Percentiles rank a stretch among this genome's conserved stretches.
phyloP scores from a whole-genome alignment of 495 filamentous ascomycete genomes.

The Aspergillus biplanus region DNA sequence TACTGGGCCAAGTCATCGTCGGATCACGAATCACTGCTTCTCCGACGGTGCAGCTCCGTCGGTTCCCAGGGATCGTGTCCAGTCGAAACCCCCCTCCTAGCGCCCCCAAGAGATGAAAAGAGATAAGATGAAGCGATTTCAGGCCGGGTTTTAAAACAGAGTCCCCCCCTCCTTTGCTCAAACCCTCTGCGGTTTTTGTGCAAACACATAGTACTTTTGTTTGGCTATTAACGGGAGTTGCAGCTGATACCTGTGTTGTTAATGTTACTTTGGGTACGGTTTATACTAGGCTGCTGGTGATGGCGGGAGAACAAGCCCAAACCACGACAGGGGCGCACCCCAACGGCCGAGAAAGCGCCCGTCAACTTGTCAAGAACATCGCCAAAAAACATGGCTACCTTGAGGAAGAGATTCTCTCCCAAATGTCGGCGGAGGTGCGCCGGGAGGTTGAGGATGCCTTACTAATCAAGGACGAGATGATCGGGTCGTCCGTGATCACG shows the following conservation, averaged over 20 bases:
- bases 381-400: constrained; percentile 32
- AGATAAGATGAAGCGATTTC: not conserved
- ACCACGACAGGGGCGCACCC: not conserved
- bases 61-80: not conserved
- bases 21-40: not conserved
- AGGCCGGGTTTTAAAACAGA: not conserved
- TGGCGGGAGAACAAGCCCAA: not conserved
- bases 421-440: constrained; percentile 28
- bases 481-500: constrained; percentile 37
- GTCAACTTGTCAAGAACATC: constrained; percentile 29
- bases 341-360: constrained; percentile 10
- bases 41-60: not conserved
- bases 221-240: not conserved
- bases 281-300: not conserved
- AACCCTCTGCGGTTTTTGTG: not conserved
- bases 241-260: not conserved
- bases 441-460: constrained; percentile 33
- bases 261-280: not conserved
- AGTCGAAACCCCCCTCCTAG: not conserved
- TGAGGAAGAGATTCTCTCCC: constrained; percentile 22
- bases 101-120: not conserved
- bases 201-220: not conserved
- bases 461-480: constrained; percentile 31
- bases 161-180: not conserved
- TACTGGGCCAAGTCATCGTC: not conserved